Conservation (phyloP, 352 stramenopile species). For the Phytopythium delawarense region DNA sequence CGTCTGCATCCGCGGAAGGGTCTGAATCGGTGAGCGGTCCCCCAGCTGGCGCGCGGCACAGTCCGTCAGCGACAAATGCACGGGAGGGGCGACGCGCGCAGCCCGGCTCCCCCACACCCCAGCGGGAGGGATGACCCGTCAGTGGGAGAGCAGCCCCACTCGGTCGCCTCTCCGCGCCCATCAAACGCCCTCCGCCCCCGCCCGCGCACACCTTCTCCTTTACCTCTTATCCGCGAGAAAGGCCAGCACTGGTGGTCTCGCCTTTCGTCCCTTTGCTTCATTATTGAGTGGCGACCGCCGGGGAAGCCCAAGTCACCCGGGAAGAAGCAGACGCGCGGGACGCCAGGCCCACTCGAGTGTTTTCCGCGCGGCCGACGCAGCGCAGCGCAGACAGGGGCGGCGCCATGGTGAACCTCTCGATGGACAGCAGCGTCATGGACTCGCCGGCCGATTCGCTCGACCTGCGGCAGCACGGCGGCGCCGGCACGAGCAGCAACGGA, state of each 20-base stretch:
- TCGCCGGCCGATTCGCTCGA: conserved; percentile 34
- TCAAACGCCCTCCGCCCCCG: neutral
- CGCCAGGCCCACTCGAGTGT: neutral
- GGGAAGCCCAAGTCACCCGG: too few species aligned
- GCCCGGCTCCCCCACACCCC: neutral
- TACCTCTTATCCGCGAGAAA: conserved; percentile 1
- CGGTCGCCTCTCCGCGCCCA: neutral
- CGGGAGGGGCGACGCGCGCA: neutral
- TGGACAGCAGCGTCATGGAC: conserved; percentile 35
- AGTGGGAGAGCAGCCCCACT: neutral
- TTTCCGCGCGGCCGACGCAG: neutral
- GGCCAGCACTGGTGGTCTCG: neutral
- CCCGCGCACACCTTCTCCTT: neutral
- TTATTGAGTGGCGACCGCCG: neutral
- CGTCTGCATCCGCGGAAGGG: conserved; percentile 6
- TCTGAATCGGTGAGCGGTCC: neutral
- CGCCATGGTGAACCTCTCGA: conserved; percentile 40
- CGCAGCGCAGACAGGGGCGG: neutral
- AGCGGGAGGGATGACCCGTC: neutral
- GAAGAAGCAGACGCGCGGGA: too few species aligned
- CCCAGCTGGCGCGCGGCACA: neutral
- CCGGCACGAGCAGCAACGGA: conserved; percentile 37
- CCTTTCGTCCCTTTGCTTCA: neutral
- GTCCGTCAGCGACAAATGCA: neutral
- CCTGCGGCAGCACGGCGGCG: conserved; percentile 18